Evolutionary conservation across 2,329 filamentous ascomycete genomes (phyloP), one percentile per base, ranked within the genome.

Genomic region (Sphaerulina vaccinii): DNA sequence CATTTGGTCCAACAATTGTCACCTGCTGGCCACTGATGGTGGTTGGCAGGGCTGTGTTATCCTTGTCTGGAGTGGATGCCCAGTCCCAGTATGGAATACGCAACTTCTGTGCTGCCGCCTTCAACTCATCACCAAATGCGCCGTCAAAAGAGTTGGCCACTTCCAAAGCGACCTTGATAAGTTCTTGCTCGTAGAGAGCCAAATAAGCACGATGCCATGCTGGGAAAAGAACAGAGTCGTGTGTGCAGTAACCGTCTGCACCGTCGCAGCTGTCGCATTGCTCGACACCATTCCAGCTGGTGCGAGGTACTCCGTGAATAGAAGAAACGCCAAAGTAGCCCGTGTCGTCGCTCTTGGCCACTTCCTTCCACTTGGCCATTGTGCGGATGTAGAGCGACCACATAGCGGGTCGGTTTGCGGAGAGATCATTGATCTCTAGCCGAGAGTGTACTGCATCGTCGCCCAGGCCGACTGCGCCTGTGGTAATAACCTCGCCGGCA

Each of bases 231-330:
- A 66, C 50, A 3, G 64, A 66, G 35, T 63, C 56, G 61, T 69
- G 67, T n/a, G 64, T 62, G 59, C 67, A 68, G 55, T 68, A 69
- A n/a, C 67, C 66, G 38, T 64, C 58, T 29, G 61, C 54, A 38
- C 57, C 60, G n/a, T 51, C 39, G 46, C 64, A 67, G 18, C 39
- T 51, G 40, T 57, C 57, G 55, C 64, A 64, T 44, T 63, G 55
- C 5, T 49, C 51, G 6, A 68, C 65, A 43, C 60, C 60, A 51
- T 67, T 60, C 56, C 61, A 69, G 49, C 57, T 53, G 36, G 53
- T 27, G n/a, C 54, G 59, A n/a, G 66, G 66, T 3, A 66, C 64
- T 38, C 66, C 65, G 52, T 68, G 66, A 47, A 60, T 57, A 11
- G 22, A 22, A 18, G 58, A 48, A 23, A 60, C 40, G 36, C 49